Base-by-base conservation (phyloP, 2,329 filamentous ascomycete genomes). In the Xylariaceae sp. region DNA sequence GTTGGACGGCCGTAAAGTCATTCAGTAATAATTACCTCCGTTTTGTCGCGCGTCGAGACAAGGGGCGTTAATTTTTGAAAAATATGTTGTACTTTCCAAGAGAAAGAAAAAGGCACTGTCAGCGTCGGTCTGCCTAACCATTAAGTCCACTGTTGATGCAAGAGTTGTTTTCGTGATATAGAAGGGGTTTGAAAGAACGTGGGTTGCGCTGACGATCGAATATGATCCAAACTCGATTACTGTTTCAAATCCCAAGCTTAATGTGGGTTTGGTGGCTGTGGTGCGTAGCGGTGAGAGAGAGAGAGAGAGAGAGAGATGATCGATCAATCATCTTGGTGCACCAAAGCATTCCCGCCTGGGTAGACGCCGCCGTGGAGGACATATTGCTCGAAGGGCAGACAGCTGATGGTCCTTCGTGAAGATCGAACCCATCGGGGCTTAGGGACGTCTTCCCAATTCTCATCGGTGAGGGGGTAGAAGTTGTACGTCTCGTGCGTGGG, bases 401-500 rank as follows among this genome's bases (percentile, higher is more conserved):
- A 76, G 62, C 73, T 74, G 58, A 75, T 73, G 16, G 72, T 73
- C 54, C 68, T 70, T 8, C 69, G 60, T 26, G 64, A 67, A 52
- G 65, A 63, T 44, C 67, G 62, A 44, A 69, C 67, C 69, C 71
- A 69, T 50, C 65, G 26, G 28, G 72, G 69, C 34, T 62, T 58
- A 23, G 65, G 59, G 6, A 74, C 62, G 1, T 67, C 67, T 45
- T 71, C 68, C 76, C 77, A 79, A 14, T 75, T 63, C 52, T 78
- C 76, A 62, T 77, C 73, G 28, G 75, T 75, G 45, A 75, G 67
- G 2, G 76, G 71, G 45, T 73, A 73, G 60, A 80, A 79, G 58
- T 73, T 71, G 67, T 77, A 79, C 12, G 70, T 65, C 63, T 79
- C 77, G 60, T 74, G 69, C 9, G 73, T 69, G 26, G 68, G 70